Base-by-base conservation (phyloP, 352 stramenopile genomes). In the Globisporangium middletonii region DNA sequence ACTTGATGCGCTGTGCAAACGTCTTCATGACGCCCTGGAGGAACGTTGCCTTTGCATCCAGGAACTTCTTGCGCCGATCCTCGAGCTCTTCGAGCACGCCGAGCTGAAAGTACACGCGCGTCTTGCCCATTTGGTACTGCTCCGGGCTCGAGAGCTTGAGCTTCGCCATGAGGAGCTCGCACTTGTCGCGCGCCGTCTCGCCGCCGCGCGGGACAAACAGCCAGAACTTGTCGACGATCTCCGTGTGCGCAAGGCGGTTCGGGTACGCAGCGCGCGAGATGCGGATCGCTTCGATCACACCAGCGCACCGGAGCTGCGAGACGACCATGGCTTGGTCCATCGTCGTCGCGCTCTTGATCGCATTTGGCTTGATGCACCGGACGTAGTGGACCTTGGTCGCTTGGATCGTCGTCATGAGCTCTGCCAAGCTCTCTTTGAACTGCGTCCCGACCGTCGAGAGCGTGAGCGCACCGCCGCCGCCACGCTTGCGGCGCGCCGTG, bases 321-420 rank as follows among this genome's bases (percentile, higher is more conserved):
- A 98, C 94, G 4, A 98, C 85, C 77, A 98, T 92, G 26, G 86
- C 74, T 41, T 97, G 73, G 48, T 97, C 94, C 78, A 99, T 92
- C n/a, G 57, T 70, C 0, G 62, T 74, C 8, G 85, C 57, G 64
- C 97, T 97, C 67, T 99, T 97, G 37, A 96, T 88, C 68, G 97
- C 87, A 74, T 99, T 99, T 0, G 97, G 97, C 79, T 99, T 99
- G 59, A 99, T 98, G 73, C 97, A 99, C 42, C 97, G 87, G 50
- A 99, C 96, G 65, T 99, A 99, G 67, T 99, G 97, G 16, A 98
- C 95, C 55, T 97, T 88, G 0, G 95, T 99, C 6, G 77, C 76
- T 63, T 98, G 90, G 35, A 99, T 94, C 41, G 92, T 97, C n/a
- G 80, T 88, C 65, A 99, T 97, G 47, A 99, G 78, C 56, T 96